phyloP scores from a whole-genome alignment of 2,329 filamentous ascomycete genomes.

The Mycosphaerella sp. region DNA sequence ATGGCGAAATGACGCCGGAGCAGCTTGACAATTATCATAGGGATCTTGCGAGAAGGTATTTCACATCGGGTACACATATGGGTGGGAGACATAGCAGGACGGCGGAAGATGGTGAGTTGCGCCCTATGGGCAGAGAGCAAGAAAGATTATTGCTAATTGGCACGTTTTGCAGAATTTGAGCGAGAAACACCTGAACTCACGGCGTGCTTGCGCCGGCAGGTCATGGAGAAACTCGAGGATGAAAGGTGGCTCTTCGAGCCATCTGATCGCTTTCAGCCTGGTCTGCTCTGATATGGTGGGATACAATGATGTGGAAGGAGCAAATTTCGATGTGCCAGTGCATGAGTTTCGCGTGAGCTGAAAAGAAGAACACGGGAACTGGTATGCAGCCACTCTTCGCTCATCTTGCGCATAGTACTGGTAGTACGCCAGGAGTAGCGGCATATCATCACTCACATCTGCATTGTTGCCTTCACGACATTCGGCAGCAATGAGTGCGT shows the following conservation, averaged over 20 bases:
- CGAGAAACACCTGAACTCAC: conserved; percentile 21
- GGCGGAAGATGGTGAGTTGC: conserved; percentile 25
- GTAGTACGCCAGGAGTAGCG: not conserved
- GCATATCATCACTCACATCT: not conserved
- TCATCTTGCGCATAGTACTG: not conserved
- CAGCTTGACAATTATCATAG: conserved; percentile 23
- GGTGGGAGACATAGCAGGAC: conserved; percentile 20
- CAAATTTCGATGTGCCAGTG: not conserved
- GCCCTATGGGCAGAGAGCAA: not conserved
- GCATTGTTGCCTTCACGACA: not conserved
- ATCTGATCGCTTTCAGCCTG: conserved; percentile 14
- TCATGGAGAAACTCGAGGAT: conserved; percentile 25
- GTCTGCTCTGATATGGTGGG: not conserved
- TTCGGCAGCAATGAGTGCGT: not conserved
- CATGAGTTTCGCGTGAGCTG: not conserved
- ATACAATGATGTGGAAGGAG: not conserved
- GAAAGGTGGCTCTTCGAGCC: conserved; percentile 29
- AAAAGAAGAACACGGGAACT: not conserved
- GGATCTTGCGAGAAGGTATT: conserved; percentile 25
- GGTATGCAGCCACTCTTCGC: not conserved
- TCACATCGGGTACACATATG: conserved; percentile 25
- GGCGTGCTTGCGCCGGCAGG: conserved; percentile 22
- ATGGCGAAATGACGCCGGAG: conserved; percentile 9
- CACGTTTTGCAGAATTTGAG: conserved; percentile 23
- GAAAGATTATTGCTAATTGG: not conserved